phyloP scores from a whole-genome alignment of 108 stramenopile genomes.

The Fragilaria radians region DNA sequence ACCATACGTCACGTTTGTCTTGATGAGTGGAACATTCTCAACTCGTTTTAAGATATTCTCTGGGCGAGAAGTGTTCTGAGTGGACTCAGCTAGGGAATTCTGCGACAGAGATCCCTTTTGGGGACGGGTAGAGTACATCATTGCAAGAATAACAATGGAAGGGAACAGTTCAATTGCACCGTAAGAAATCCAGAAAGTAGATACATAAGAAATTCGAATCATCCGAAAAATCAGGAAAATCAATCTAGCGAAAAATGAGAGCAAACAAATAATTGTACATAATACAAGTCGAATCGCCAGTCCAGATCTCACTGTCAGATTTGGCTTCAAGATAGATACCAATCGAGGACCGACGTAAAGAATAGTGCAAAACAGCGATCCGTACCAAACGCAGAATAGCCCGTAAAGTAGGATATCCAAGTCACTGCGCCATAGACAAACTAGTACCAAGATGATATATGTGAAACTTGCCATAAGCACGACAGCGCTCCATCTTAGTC shows the following conservation, averaged over 20 bases:
- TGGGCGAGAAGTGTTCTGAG: not conserved
- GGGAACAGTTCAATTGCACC: constrained; percentile 39
- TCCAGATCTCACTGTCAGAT: constrained; percentile 10
- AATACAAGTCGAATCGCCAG: constrained; percentile 29
- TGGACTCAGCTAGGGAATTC: too few species aligned
- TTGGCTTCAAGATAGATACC: constrained; percentile 22
- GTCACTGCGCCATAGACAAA: constrained; percentile 22
- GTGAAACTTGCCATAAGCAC: constrained; percentile 23
- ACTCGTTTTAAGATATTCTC: not conserved
- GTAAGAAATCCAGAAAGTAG: constrained; percentile 42
- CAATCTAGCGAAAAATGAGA: constrained; percentile 28
- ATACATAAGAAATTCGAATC: constrained; percentile 17
- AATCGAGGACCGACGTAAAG: constrained; percentile 35
- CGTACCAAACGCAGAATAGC: constrained; percentile 39
- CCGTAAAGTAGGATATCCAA: constrained; percentile 37
- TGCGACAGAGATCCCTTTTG: too few species aligned
- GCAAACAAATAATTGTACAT: constrained; percentile 28
- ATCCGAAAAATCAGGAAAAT: constrained; percentile 29
- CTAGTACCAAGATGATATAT: constrained; percentile 21
- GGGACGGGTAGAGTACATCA: constrained; percentile 18
- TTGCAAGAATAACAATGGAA: constrained; percentile 22
- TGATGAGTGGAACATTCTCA: not conserved
- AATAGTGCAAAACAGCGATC: constrained; percentile 33
- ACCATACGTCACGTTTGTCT: not conserved
- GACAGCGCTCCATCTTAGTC: constrained; percentile 19